Evolutionary conservation across 2,329 filamentous ascomycete genomes (phyloP), one percentile per base, ranked within the genome.

Genomic region (Dothideomycetidae sp.): DNA sequence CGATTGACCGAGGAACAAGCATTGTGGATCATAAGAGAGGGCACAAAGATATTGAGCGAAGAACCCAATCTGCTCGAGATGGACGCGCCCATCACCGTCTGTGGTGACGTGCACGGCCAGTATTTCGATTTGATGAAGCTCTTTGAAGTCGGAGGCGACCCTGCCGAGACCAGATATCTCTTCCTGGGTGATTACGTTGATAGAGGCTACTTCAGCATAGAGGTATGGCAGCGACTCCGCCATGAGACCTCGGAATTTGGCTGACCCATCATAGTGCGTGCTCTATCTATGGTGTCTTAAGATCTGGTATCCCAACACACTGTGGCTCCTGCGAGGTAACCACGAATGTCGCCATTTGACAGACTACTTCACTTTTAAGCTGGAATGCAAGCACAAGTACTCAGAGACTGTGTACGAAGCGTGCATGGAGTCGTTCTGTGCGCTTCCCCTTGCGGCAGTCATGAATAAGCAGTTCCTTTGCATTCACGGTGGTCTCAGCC

Each of bases 381-480:
- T 98, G 41, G 90, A 98, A 62, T 98, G 90, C 71, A 94, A 93
- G 67, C 90, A 98, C 73, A 98, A 98, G 62, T 98, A 98, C 64
- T 93, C 84, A 21, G 90, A 96, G 64, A 73, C 73, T 46, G 73
- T 98, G 42, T 98, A 98, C 59, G 88, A 98, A 54, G 88, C 90
- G 40, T 96, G 90, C 65, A 93, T 94, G 75, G 88, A 98, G 48
- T 92, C 90, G 0, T 98, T 98, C 70, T 98, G 90, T 65, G 72
- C 80, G 46, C 67, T 98, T 46, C 90, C 90, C 18, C 68, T 98
- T 50, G 90, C 90, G 40, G 90, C 90, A 17, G 78, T 98, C 49
- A 98, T 98, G 90, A 98, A 98, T 73, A 98, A 98, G 70, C 90
- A 98, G 61, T 98, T 98, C 62, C 67, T 98, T 49, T 98, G 90